phyloP scores from a whole-genome alignment of 352 stramenopile genomes.

The Aphanomyces euteiches region DNA sequence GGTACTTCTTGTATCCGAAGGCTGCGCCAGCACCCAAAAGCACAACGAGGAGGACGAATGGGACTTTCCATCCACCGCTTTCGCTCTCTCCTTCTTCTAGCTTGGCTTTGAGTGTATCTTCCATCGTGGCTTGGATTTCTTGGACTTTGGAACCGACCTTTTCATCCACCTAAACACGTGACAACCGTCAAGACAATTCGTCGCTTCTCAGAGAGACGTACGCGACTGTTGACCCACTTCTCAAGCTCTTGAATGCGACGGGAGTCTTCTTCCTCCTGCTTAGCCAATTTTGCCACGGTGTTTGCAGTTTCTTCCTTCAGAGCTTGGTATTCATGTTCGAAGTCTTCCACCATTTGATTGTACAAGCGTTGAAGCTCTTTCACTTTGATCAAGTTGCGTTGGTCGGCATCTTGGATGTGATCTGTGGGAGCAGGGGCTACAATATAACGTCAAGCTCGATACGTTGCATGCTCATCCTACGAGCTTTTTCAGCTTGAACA shows the following conservation, averaged over 20 bases:
- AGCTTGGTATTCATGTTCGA: slow-evolving; percentile 67
- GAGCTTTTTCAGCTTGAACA: slow-evolving; percentile 8
- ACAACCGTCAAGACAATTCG: neutral
- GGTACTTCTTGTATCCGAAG: slow-evolving; percentile 84
- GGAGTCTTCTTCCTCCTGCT: slow-evolving; percentile 64
- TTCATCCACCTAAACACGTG: slow-evolving; percentile 36
- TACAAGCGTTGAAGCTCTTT: slow-evolving; percentile 77
- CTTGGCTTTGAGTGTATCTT: slow-evolving; percentile 41
- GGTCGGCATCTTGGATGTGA: slow-evolving; percentile 52
- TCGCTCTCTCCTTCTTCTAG: slow-evolving; percentile 1
- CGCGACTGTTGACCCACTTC: slow-evolving; percentile 55
- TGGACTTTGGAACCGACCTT: slow-evolving; percentile 58
- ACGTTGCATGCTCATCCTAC: neutral
- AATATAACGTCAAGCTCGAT: slow-evolving; percentile 27
- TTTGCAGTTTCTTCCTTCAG: slow-evolving; percentile 80
- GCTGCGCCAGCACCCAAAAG: slow-evolving; percentile 54
- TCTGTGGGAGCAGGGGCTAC: slow-evolving; percentile 41
- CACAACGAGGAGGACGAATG: slow-evolving; percentile 75
- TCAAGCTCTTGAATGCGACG: slow-evolving; percentile 71
- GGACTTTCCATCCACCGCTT: slow-evolving; percentile 63
- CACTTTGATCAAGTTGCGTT: slow-evolving; percentile 55
- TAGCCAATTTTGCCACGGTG: slow-evolving; percentile 72
- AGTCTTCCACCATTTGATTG: slow-evolving; percentile 74
- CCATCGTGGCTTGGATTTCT: slow-evolving; percentile 68
- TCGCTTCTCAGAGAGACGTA: neutral